Percentiles rank a stretch among this genome's conserved stretches.
These are phyloP conservation scores for Stropharia rugosoannulata DNA, from an alignment of 768 basidiomycete genomes.

Conservation along the genomic window DNA sequence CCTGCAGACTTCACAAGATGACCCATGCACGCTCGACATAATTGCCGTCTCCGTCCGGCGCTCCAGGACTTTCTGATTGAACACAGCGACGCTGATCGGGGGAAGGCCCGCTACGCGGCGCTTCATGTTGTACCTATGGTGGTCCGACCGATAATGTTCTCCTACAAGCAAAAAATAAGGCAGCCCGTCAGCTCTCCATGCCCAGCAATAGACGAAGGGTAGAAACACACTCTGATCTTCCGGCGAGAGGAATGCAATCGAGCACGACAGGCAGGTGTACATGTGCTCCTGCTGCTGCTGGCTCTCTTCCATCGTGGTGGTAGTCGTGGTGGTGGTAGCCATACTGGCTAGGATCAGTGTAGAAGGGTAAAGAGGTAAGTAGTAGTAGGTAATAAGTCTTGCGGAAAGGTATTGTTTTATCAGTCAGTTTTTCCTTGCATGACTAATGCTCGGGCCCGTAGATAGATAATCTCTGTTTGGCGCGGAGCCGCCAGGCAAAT, in stretches of 20 bases:
- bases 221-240: slow-evolving; percentile 76
- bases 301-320: slow-evolving; percentile 30
- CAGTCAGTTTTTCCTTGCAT: slow-evolving; percentile 2
- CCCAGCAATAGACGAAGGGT: not conserved
- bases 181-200: not conserved
- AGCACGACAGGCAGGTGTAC: slow-evolving; percentile 90
- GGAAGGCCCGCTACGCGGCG: slow-evolving; percentile 88
- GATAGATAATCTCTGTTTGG: slow-evolving; percentile 17
- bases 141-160: slow-evolving; percentile 88
- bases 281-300: slow-evolving; percentile 32
- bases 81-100: slow-evolving; percentile 73
- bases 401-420: not conserved
- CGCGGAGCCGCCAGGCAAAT: slow-evolving; percentile 6
- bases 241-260: slow-evolving; percentile 80
- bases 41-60: slow-evolving; percentile 74
- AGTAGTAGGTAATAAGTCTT: not conserved
- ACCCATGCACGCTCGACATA: slow-evolving; percentile 55
- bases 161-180: slow-evolving; percentile 40
- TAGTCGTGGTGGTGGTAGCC: not conserved
- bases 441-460: slow-evolving; percentile 7
- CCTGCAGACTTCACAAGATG: slow-evolving; percentile 82
- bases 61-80: slow-evolving; percentile 88
- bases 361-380: not conserved
- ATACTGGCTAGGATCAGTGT: not conserved
- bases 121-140: slow-evolving; percentile 98